Base-by-base conservation (phyloP, 164 flowering plant species). In the Euptelea pleiosperma region DNA sequence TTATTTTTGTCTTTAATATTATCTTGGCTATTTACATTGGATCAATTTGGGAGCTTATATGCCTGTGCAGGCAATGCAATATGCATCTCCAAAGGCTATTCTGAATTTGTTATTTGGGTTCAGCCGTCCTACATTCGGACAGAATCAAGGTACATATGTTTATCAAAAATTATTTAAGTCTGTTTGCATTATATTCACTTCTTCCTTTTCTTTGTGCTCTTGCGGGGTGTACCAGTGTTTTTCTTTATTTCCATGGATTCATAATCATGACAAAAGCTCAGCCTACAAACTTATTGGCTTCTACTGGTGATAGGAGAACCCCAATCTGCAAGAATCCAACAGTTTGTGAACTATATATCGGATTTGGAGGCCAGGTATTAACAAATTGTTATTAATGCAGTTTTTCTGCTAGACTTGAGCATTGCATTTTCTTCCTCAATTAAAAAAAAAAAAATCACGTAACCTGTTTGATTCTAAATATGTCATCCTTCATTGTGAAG, bases 51-150 rank as follows among this genome's bases (percentile, higher is more conserved):
- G 52, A 61, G 47, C 50, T 74, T 53, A 52, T 48, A 4, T 49
- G 36, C 46, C 28, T 71, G 48, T 76, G 70, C 78, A 93, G 98
- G 94, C 92, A 69, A 93, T 93, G 97, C 98, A 93, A 63, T 93
- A 89, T 78, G 76, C 86, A 60, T 93, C 98, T 54, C 97, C 91
- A 36, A 86, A 86, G 64, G 96, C 87, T 62, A 61, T 90, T 56
- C 79, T 88, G 84, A 87, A 89, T 66, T 28, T 75, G 63, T 41
- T 87, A 43, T 79, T 88, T 75, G 96, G 97, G 35, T 77, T 71
- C 49, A 66, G 58, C 44, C 64, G 62, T 52, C 86, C 90, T 37
- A 62, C 70, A 51, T 75, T 87, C 66, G 68, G 55, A 49, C 72
- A 52, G 45, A 76, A 64, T 53, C 70, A 76, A 79, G 92, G 93